Evolutionary conservation across 495 filamentous ascomycete species (phyloP).

Genomic region (Trichoderma reesei): DNA sequence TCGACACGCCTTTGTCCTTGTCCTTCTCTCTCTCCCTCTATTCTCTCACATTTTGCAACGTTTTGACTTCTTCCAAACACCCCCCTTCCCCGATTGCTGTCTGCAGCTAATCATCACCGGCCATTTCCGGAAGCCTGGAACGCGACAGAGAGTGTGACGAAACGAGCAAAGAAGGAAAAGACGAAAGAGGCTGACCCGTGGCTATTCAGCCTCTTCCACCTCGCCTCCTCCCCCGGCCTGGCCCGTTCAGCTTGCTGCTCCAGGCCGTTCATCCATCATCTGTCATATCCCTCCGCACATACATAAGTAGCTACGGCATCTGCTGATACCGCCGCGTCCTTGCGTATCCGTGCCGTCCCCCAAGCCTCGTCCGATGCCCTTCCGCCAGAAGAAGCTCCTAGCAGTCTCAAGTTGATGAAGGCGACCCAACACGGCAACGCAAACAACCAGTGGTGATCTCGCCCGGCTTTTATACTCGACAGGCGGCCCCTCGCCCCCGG

Average conservation of each 20-base stretch:
- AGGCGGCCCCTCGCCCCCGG: no score
- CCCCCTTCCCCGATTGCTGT: not conserved
- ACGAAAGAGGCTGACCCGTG: not conserved
- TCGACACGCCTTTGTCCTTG: not conserved
- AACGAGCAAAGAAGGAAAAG: no score
- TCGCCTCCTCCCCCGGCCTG: slow-evolving; percentile 9
- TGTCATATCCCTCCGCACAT: slow-evolving; percentile 10
- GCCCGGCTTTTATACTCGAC: slow-evolving; percentile 8
- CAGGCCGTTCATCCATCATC: slow-evolving; percentile 11
- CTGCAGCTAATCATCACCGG: not conserved
- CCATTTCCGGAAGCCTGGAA: not conserved
- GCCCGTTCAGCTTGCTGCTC: slow-evolving; percentile 3
- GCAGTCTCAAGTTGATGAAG: not conserved
- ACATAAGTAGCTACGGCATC: slow-evolving; percentile 13
- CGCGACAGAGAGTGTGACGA: not conserved
- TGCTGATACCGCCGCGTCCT: not conserved
- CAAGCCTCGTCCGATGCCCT: not conserved
- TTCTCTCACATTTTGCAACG: not conserved
- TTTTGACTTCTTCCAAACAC: not conserved
- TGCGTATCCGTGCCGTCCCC: not conserved
- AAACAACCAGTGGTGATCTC: not conserved
- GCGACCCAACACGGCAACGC: not conserved
- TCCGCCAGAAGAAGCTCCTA: not conserved
- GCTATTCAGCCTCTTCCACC: not conserved
- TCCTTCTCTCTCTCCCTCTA: not conserved